Conservation (phyloP, 208 protist genomes). For the Leishmania tarentolae region DNA sequence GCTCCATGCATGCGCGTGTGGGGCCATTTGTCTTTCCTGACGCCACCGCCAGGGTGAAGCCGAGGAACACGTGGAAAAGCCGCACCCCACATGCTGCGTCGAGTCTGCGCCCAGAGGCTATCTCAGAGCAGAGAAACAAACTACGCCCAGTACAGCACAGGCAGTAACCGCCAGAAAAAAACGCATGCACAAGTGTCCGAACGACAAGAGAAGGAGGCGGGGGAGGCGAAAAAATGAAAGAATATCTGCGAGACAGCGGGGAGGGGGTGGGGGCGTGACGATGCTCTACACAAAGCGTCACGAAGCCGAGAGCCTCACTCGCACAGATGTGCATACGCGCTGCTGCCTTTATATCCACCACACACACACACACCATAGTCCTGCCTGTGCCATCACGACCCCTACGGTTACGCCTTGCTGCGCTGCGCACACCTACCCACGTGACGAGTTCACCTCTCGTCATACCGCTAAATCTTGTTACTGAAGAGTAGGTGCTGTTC, state of each 20-base stretch:
- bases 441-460: no score
- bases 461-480: slow-evolving; percentile 64
- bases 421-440: neutral
- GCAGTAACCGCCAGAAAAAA: neutral
- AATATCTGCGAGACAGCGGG: neutral
- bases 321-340: neutral
- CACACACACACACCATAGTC: neutral
- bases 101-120: neutral
- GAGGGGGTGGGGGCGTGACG: neutral
- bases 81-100: neutral
- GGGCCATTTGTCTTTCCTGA: neutral
- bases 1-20: neutral
- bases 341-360: neutral
- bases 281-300: neutral
- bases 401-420: neutral
- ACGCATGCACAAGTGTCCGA: neutral
- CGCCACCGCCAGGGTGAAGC: neutral
- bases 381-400: neutral
- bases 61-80: neutral
- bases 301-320: neutral
- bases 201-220: neutral
- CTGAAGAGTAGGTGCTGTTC: slow-evolving; percentile 90
- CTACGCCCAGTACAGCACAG: no score
- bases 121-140: neutral
- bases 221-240: neutral